Evolutionary conservation across 169 alveolate species (phyloP).

Genomic region (Cryptosporidium sp.): DNA sequence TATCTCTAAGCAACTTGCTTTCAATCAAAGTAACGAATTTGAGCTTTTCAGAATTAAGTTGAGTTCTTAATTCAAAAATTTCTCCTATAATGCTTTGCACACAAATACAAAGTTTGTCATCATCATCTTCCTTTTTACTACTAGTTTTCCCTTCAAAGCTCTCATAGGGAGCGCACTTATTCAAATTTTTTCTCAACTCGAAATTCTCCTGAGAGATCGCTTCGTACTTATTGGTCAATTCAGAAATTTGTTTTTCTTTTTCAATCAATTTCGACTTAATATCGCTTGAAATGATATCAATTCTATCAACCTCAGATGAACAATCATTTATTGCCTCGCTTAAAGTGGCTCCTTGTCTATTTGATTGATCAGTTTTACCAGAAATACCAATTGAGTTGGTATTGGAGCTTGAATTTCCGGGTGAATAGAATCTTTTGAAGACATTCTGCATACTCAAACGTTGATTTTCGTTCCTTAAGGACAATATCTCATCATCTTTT

Average conservation of each 20-base stretch:
- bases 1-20: neutral
- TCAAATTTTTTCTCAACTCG: neutral
- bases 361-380: neutral
- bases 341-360: neutral
- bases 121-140: too few species aligned
- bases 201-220: constrained; percentile 12
- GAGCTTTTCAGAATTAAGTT: constrained; percentile 7
- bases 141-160: neutral
- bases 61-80: neutral
- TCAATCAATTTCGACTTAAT: neutral
- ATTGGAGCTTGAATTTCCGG: neutral
- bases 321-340: neutral
- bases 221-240: neutral
- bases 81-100: constrained; percentile 1
- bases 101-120: constrained; percentile 19
- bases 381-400: neutral
- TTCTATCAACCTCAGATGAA: neutral
- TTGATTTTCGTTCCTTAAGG: constrained; percentile 36
- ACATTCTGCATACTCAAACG: constrained; percentile 58
- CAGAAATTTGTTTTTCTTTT: constrained; percentile 12
- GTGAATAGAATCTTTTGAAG: neutral
- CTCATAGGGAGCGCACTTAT: constrained; percentile 9
- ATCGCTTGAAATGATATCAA: constrained; percentile 5
- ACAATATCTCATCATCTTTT: constrained; percentile 31
- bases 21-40: constrained; percentile 16